Evolutionary conservation across 2,329 filamentous ascomycete species (phyloP).

Genomic region (Aspergillus chevalieri): DNA sequence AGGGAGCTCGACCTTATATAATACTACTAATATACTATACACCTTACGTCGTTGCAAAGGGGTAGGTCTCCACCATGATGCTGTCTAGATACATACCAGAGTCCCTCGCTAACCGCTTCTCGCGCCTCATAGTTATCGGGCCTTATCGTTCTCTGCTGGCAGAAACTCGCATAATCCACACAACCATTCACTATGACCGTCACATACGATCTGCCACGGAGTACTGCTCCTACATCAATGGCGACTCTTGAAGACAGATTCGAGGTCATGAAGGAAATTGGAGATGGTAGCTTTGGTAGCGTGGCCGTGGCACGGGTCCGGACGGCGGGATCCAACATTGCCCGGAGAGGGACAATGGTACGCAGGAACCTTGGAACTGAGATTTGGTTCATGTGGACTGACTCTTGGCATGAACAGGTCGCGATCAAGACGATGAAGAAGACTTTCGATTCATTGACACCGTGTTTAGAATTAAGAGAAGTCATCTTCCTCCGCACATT

Average conservation of each 20-base stretch:
- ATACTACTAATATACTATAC: slow-evolving; percentile 1
- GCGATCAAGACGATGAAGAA: slow-evolving; percentile 99
- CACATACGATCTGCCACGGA: slow-evolving; percentile 66
- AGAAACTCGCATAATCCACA: slow-evolving; percentile 20
- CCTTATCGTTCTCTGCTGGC: slow-evolving; percentile 34
- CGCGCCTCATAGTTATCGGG: slow-evolving; percentile 9
- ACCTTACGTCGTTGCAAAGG: not conserved
- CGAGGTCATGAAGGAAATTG: slow-evolving; percentile 95
- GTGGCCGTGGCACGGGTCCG: slow-evolving; percentile 87
- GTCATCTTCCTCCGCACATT: slow-evolving; percentile 93
- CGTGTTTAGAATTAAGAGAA: slow-evolving; percentile 88
- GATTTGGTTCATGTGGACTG: not conserved
- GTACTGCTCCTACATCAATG: slow-evolving; percentile 44
- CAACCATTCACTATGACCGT: slow-evolving; percentile 61
- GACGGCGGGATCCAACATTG: slow-evolving; percentile 80
- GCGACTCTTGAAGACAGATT: slow-evolving; percentile 80
- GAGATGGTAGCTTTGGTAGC: slow-evolving; percentile 96
- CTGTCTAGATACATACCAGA: not conserved
- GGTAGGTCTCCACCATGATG: not conserved
- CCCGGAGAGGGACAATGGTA: slow-evolving; percentile 88
- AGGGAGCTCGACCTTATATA: not conserved
- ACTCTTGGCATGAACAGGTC: slow-evolving; percentile 53
- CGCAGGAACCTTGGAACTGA: slow-evolving; percentile 28
- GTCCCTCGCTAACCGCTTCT: not conserved
- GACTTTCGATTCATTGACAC: slow-evolving; percentile 85